Base-by-base conservation (phyloP, 108 stramenopile species). In the Nitzschia palea region DNA sequence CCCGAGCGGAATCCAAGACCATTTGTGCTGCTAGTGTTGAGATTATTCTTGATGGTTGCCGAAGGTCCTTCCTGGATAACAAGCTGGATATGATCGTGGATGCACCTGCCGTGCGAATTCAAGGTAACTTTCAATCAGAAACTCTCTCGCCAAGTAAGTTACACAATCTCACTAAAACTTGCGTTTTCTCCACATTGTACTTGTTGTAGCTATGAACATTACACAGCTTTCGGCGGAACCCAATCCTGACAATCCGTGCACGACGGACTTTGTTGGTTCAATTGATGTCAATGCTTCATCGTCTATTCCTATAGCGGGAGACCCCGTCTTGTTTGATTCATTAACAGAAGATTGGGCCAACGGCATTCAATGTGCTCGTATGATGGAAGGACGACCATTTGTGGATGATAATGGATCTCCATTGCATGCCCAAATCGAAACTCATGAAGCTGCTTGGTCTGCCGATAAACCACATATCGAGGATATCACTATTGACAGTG, bases 331-430 rank as follows among this genome's bases (percentile, higher is more conserved):
- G 50, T 51, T 51, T n/a, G 17, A 18, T 8, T n/a, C n/a, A 10
- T 8, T 55, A 28, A 10, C 25, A 25, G 29, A 9, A 26, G 54
- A 33, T 17, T 48, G 54, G 23, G 22, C 6, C 6, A 14, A 15
- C 15, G 40, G 12, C 9, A 15, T 14, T n/a, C 12, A 15, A 20
- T 60, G 58, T 22, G 4, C 22, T 10, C 68, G 76, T 27, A 36
- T 68, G 18, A 37, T 77, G 20, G 73, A 78, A n/a, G 83, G 83
- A 12, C 73, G 83, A 26, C 83, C 83, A 1, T 84, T 75, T 44
- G 55, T 80, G 8, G 83, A 84, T 65, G 70, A 34, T 2, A 68
- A 57, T 25, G 83, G 83, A 44, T 42, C 53, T 14, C 61, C 54
- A 22, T 64, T 81, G 37, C 65, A 50, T 27, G 77, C 83, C 10